Conservation (phyloP, 2,329 filamentous ascomycete species). For the Nemania sp. region DNA sequence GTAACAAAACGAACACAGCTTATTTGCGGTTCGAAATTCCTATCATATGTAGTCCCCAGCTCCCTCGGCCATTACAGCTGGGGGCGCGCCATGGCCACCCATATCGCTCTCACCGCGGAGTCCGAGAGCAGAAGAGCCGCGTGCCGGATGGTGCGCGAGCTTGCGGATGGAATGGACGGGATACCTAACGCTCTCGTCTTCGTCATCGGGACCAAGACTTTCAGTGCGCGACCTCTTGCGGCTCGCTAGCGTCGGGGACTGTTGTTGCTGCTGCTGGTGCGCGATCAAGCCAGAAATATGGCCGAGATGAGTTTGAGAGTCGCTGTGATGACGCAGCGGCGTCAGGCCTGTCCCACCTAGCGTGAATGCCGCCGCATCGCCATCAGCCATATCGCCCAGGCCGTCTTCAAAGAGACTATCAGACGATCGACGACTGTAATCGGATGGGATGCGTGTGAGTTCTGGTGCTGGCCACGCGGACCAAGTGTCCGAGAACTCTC, state of each 20-base stretch:
- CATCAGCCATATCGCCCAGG: not conserved
- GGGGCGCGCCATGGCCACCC: constrained; percentile 19
- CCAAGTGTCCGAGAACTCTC: constrained; percentile 30
- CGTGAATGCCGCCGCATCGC: constrained; percentile 25
- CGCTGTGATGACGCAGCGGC: constrained; percentile 17
- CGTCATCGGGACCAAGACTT: constrained; percentile 34
- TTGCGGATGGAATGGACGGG: constrained; percentile 35
- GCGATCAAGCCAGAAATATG: constrained; percentile 1
- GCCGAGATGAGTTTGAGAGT: not conserved
- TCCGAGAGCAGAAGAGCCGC: not conserved
- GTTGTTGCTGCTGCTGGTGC: constrained; percentile 4
- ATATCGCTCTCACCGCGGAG: constrained; percentile 1
- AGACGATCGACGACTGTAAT: constrained; percentile 12
- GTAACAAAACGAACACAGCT: no score
- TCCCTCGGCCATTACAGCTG: constrained; percentile 34
- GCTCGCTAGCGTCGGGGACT: constrained; percentile 22
- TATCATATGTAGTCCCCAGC: no score
- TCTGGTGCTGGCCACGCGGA: constrained; percentile 21
- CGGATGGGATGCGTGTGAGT: constrained; percentile 8
- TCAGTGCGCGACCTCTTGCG: constrained; percentile 42
- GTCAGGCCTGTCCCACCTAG: constrained; percentile 31
- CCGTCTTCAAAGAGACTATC: constrained; percentile 12
- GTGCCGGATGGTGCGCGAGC: constrained; percentile 31
- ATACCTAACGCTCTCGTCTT: constrained; percentile 28
- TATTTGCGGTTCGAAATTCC: no score